Percentiles rank a stretch among this genome's conserved stretches.
Evolutionary conservation across 2,329 filamentous ascomycete species (phyloP).

Genomic region (Penicillium sp.): DNA sequence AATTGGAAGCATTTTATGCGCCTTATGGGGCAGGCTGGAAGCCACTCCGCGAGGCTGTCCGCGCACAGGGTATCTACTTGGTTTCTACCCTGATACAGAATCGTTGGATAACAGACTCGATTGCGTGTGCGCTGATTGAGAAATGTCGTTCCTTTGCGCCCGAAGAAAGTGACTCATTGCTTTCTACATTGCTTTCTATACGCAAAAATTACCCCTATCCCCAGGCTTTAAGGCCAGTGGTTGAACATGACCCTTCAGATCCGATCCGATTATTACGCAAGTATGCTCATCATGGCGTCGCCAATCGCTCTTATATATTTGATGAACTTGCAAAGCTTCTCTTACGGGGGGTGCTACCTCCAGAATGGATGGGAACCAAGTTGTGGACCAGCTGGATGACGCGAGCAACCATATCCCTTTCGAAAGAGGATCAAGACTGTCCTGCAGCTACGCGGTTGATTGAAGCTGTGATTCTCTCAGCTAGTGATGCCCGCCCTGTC

Average conservation of each 20-base stretch:
- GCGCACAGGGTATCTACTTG: conserved; percentile 40
- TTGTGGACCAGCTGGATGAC: conserved; percentile 37
- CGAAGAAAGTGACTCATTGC: conserved; percentile 37
- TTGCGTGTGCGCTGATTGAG: conserved; percentile 34
- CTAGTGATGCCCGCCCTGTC: conserved; percentile 18
- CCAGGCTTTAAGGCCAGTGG: conserved; percentile 24
- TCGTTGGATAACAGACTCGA: conserved; percentile 34
- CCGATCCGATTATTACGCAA: conserved; percentile 31
- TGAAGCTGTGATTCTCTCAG: conserved; percentile 33
- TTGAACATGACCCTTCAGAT: conserved; percentile 18
- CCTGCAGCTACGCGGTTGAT: conserved; percentile 32
- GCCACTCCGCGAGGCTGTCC: conserved; percentile 41
- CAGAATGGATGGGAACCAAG: conserved; percentile 43
- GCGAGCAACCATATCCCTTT: conserved; percentile 37
- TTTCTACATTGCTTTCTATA: conserved; percentile 32
- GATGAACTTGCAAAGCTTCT: conserved; percentile 37
- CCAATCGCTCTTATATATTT: conserved; percentile 31
- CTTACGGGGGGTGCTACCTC: conserved; percentile 30
- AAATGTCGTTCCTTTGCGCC: conserved; percentile 30
- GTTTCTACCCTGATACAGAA: conserved; percentile 38
- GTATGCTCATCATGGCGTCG: conserved; percentile 24
- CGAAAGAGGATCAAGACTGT: conserved; percentile 33
- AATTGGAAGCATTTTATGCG: conserved; percentile 41
- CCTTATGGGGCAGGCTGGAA: conserved; percentile 36
- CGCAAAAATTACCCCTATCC: conserved; percentile 31